phyloP scores from a whole-genome alignment of 2,329 filamentous ascomycete species.

The Cytospora schulzeri region DNA sequence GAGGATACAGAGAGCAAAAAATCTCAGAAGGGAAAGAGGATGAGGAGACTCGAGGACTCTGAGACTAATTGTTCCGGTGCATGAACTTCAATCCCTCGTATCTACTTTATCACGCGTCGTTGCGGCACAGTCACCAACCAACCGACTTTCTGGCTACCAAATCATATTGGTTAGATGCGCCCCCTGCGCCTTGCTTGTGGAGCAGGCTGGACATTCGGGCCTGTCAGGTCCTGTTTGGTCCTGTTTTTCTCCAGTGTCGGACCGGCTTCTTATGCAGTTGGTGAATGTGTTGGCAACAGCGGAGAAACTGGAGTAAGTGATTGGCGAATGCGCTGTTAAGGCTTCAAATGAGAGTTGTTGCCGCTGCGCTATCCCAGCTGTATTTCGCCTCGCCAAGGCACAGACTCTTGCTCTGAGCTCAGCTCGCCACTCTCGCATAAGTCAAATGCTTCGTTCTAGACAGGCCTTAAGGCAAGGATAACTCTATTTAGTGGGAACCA shows the following conservation, averaged over 20 bases:
- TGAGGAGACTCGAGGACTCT: not conserved
- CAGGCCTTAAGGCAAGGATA: too few relatives aligned
- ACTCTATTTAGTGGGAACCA: too few relatives aligned
- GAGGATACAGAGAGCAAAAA: not conserved
- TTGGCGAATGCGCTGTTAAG: not conserved
- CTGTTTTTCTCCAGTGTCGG: not conserved
- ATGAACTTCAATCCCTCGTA: not conserved
- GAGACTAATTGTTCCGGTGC: too few relatives aligned
- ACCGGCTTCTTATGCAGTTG: constrained; percentile 10
- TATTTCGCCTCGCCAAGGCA: too few relatives aligned
- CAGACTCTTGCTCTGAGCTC: too few relatives aligned
- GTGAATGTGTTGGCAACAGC: not conserved
- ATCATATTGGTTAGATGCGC: not conserved
- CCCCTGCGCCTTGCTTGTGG: not conserved
- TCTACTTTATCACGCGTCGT: not conserved
- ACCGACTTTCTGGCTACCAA: not conserved
- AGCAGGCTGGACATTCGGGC: not conserved
- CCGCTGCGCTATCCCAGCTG: not conserved
- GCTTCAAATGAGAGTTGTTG: not conserved
- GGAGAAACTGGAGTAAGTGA: not conserved
- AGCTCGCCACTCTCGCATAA: not conserved
- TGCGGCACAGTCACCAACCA: constrained; percentile 14
- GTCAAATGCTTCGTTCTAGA: too few relatives aligned
- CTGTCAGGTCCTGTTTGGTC: not conserved
- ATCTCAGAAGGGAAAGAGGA: not conserved